Conservation (phyloP, 2,329 filamentous ascomycete species). For the Nakataea oryzae region DNA sequence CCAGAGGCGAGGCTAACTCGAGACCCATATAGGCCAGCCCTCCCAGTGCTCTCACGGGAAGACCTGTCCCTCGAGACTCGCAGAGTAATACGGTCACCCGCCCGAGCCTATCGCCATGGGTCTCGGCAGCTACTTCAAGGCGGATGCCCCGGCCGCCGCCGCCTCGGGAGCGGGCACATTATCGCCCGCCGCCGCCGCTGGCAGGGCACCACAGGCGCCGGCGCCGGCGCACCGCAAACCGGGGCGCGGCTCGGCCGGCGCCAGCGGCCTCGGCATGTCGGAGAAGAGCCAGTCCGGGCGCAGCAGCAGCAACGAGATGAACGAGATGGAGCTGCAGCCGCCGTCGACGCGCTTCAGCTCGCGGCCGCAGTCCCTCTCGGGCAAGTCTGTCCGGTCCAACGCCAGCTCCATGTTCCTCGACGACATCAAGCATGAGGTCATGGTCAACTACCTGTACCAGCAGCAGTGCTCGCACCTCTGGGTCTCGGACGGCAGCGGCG, state of each 20-base stretch:
- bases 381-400: slow-evolving; percentile 32
- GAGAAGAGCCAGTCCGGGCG: slow-evolving; percentile 24
- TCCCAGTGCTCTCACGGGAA: neutral
- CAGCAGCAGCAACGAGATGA: slow-evolving; percentile 19
- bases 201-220: slow-evolving; percentile 6
- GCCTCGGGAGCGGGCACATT: too few species aligned
- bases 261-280: slow-evolving; percentile 15
- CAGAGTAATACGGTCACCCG: neutral
- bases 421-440: slow-evolving; percentile 71
- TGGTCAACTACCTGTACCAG: slow-evolving; percentile 76
- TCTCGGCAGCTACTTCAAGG: slow-evolving; percentile 52
- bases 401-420: slow-evolving; percentile 49
- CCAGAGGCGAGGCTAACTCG: neutral
- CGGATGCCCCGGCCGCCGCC: slow-evolving; percentile 26
- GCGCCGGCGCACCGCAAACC: slow-evolving; percentile 1
- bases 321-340: slow-evolving; percentile 37
- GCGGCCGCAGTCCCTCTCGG: slow-evolving; percentile 41
- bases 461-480: slow-evolving; percentile 67
- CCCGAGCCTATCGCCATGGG: slow-evolving; percentile 36
- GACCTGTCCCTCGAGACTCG: neutral
- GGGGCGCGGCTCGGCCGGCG: neutral
- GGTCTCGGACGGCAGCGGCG: slow-evolving; percentile 59
- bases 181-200: neutral
- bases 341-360: slow-evolving; percentile 37
- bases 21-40: neutral